Conservation (phyloP, 108 stramenopile genomes). For the Skeletonema menzelii region DNA sequence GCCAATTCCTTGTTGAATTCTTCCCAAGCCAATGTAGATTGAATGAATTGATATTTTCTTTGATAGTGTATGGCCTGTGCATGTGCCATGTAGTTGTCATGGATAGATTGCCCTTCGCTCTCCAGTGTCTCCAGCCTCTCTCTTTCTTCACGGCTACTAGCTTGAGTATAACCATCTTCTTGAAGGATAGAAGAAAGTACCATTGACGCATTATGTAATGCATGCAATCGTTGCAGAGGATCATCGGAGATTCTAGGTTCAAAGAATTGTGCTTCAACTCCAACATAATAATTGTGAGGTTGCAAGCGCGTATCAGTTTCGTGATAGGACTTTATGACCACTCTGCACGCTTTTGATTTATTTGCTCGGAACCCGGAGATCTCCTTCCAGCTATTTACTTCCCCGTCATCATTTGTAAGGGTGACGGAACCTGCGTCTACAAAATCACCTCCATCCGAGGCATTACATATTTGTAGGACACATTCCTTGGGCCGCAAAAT, state of each 20-base stretch:
- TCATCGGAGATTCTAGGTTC: constrained; percentile 60
- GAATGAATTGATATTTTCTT: constrained; percentile 31
- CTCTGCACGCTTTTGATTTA: constrained; percentile 62
- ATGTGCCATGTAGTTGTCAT: constrained; percentile 45
- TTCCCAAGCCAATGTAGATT: constrained; percentile 9
- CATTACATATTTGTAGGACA: constrained; percentile 51
- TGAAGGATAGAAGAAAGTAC: constrained; percentile 27
- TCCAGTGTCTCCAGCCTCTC: constrained; percentile 30
- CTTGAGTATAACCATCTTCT: constrained; percentile 1
- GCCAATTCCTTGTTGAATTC: constrained; percentile 27
- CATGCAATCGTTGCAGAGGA: constrained; percentile 58
- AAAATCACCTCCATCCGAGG: constrained; percentile 58
- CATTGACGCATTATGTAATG: constrained; percentile 52
- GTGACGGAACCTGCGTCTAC: constrained; percentile 46
- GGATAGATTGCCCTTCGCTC: constrained; percentile 32
- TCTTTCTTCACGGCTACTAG: constrained; percentile 1
- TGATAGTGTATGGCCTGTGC: constrained; percentile 34
- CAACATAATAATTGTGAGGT: constrained; percentile 26
- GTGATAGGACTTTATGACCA: constrained; percentile 28
- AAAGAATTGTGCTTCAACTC: constrained; percentile 51
- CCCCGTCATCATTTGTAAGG: constrained; percentile 1
- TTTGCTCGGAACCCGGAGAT: constrained; percentile 45
- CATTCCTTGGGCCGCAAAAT: constrained; percentile 42
- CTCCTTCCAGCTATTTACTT: constrained; percentile 28
- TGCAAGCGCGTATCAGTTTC: not conserved